Evolutionary conservation across 768 basidiomycete species (phyloP).

Genomic region (Serendipita sp.): DNA sequence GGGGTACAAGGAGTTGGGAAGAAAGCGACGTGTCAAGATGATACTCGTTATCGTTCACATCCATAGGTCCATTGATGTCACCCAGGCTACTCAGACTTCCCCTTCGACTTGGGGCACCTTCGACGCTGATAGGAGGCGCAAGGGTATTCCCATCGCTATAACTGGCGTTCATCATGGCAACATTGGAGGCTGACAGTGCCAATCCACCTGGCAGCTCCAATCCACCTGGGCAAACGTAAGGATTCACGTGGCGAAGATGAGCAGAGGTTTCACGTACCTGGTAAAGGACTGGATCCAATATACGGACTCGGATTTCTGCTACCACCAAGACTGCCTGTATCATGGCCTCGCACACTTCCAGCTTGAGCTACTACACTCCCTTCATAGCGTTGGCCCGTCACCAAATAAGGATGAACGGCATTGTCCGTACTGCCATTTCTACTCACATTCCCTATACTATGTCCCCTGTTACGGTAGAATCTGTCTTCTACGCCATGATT

Average conservation of each 20-base stretch:
- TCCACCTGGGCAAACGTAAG: no score
- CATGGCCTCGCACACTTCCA: neutral
- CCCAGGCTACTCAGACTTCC: neutral
- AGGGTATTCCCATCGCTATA: neutral
- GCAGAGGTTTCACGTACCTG: neutral
- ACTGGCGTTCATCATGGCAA: neutral
- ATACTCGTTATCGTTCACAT: neutral
- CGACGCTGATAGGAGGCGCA: neutral
- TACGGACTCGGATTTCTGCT: neutral
- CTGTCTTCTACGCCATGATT: neutral
- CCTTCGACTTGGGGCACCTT: neutral
- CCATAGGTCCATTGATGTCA: neutral
- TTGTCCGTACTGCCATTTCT: neutral
- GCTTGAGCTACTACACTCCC: neutral
- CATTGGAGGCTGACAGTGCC: neutral
- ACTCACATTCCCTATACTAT: neutral
- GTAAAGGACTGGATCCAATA: neutral
- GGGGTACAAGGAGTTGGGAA: neutral
- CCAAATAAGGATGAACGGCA: no score
- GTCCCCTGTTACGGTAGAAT: neutral
- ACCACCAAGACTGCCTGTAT: no score
- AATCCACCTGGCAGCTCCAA: neutral
- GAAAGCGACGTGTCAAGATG: neutral
- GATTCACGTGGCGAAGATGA: no score
- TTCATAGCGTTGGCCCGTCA: no score